These are phyloP conservation scores for Barnettozyma botsteinii DNA, from an alignment of 805 yeast genomes.

Conservation along the genomic window DNA sequence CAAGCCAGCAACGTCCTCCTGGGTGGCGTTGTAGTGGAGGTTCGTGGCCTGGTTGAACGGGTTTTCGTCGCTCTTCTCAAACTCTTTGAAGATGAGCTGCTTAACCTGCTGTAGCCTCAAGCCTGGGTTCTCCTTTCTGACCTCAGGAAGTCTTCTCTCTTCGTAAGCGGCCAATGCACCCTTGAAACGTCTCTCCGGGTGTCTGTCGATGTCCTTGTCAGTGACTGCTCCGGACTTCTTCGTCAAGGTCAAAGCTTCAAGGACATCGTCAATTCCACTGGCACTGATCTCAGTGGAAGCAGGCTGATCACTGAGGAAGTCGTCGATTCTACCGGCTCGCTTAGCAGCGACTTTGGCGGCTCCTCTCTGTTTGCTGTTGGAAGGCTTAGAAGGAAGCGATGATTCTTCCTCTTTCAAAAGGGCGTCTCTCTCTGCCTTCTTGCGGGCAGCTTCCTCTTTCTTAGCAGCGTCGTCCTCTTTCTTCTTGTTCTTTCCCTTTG, in stretches of 20 bases:
- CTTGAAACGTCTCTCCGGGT: slow-evolving; percentile 84
- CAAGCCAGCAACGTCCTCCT: slow-evolving; percentile 41
- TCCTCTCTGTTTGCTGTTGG: slow-evolving; percentile 51
- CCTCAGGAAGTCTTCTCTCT: slow-evolving; percentile 63
- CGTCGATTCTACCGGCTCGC: slow-evolving; percentile 59
- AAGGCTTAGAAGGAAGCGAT: slow-evolving; percentile 53
- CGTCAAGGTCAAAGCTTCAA: slow-evolving; percentile 70
- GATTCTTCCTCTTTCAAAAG: slow-evolving; percentile 60
- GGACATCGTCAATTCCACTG: slow-evolving; percentile 69
- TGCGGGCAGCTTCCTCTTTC: slow-evolving; percentile 68
- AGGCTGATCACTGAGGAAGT: slow-evolving; percentile 50
- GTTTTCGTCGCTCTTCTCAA: slow-evolving; percentile 72
- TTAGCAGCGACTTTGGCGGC: slow-evolving; percentile 60
- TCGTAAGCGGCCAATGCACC: slow-evolving; percentile 72
- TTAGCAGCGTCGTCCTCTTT: slow-evolving; percentile 63
- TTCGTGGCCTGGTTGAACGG: slow-evolving; percentile 74
- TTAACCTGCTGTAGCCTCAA: slow-evolving; percentile 73
- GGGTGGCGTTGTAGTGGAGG: slow-evolving; percentile 54
- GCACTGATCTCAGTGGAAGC: slow-evolving; percentile 56
- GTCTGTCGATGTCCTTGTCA: slow-evolving; percentile 67
- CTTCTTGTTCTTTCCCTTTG: slow-evolving; percentile 65
- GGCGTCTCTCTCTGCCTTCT: slow-evolving; percentile 79
- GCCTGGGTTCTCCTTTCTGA: slow-evolving; percentile 74
- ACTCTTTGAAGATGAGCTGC: slow-evolving; percentile 69
- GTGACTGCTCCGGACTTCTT: slow-evolving; percentile 49